phyloP scores from a whole-genome alignment of 2,329 filamentous ascomycete species.

The Zalaria obscura region DNA sequence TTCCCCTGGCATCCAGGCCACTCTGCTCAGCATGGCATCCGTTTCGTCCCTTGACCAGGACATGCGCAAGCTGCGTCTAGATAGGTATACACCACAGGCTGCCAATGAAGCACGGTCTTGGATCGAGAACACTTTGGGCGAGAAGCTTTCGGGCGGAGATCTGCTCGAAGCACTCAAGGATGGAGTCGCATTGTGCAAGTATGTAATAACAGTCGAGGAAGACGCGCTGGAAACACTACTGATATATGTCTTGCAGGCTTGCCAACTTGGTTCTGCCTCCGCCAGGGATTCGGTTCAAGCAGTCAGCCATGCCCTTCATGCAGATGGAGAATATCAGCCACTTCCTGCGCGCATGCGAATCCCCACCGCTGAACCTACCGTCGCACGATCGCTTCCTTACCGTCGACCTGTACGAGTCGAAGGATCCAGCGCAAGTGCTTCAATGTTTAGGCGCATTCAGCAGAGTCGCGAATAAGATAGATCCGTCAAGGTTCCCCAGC shows the following conservation, averaged over 20 bases:
- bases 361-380: constrained; percentile 70
- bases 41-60: constrained; percentile 90
- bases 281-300: constrained; percentile 77
- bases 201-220: constrained; percentile 20
- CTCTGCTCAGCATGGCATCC: constrained; percentile 57
- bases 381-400: constrained; percentile 94
- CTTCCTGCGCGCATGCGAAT: constrained; percentile 79
- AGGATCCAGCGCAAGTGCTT: constrained; percentile 89
- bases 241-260: constrained; percentile 40
- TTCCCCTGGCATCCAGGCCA: too few relatives aligned
- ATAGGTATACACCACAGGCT: constrained; percentile 82
- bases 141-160: constrained; percentile 58
- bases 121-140: constrained; percentile 71
- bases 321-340: constrained; percentile 99
- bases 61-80: constrained; percentile 80
- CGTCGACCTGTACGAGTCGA: constrained; percentile 88
- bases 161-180: constrained; percentile 77
- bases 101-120: constrained; percentile 73
- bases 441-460: constrained; percentile 90
- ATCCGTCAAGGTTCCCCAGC: constrained; percentile 59
- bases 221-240: not conserved
- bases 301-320: constrained; percentile 90
- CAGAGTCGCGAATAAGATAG: constrained; percentile 61
- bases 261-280: constrained; percentile 66
- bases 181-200: constrained; percentile 88